A percentile compares a stretch with the other conserved stretches of the same genome.
phyloP scores from a whole-genome alignment of 805 yeast species.

The Tetrapisispora iriomotensis region DNA sequence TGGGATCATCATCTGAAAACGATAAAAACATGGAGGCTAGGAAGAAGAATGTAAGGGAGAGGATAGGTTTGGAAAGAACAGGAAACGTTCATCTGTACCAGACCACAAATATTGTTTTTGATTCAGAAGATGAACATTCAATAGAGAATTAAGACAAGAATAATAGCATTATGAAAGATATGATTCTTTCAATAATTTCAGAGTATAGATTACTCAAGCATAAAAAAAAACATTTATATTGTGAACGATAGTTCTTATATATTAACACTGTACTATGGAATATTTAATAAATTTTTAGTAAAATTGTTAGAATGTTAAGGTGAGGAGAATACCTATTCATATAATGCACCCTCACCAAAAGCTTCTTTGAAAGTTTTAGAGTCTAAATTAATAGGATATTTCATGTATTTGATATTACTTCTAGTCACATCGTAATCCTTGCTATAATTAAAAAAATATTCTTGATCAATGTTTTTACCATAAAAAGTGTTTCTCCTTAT shows the following conservation, averaged over 20 bases:
- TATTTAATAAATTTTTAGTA: neutral
- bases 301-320: neutral
- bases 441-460: slow-evolving; percentile 14
- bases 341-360: slow-evolving; percentile 14
- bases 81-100: slow-evolving; percentile 36
- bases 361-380: slow-evolving; percentile 18
- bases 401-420: slow-evolving; percentile 21
- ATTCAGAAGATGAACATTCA: slow-evolving; percentile 21
- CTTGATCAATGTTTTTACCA: slow-evolving; percentile 19
- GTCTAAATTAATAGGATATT: slow-evolving; percentile 19
- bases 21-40: slow-evolving; percentile 5
- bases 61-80: slow-evolving; percentile 20
- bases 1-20: slow-evolving; percentile 18
- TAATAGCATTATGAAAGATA: no score
- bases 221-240: no score
- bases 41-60: slow-evolving; percentile 19
- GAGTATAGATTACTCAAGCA: no score
- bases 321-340: neutral
- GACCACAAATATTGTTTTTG: slow-evolving; percentile 35
- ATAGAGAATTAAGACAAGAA: neutral
- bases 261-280: neutral
- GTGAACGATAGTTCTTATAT: neutral
- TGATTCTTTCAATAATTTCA: no score
- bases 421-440: slow-evolving; percentile 15
- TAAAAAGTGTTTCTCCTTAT: slow-evolving; percentile 18